Percentiles rank a stretch among this genome's conserved stretches.
phyloP scores from a whole-genome alignment of 768 basidiomycete species.

The Thelephora aurantiotincta region DNA sequence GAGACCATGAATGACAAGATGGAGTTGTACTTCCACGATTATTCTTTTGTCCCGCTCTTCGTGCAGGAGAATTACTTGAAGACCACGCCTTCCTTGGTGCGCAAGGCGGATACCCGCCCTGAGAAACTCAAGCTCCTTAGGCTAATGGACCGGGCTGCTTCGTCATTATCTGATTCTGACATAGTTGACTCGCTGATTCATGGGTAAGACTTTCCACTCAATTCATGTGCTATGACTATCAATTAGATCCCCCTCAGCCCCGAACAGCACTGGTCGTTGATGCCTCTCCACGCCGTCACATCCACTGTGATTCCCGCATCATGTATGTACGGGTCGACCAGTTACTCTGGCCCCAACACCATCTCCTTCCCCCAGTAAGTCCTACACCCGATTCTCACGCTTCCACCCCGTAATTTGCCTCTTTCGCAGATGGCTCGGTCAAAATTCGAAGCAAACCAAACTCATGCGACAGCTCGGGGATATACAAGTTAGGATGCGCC shows the following conservation, averaged over 20 bases:
- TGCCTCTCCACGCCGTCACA: slow-evolving; percentile 86
- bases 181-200: slow-evolving; percentile 89
- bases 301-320: slow-evolving; percentile 86
- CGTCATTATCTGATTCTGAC: slow-evolving; percentile 91
- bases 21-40: slow-evolving; percentile 94
- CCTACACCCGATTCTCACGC: not conserved
- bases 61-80: slow-evolving; percentile 98
- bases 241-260: slow-evolving; percentile 31
- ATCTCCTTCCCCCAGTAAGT: slow-evolving; percentile 79
- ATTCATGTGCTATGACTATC: not conserved
- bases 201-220: slow-evolving; percentile 36
- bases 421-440: slow-evolving; percentile 76
- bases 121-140: slow-evolving; percentile 58
- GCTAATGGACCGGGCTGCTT: slow-evolving; percentile 78
- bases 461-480: slow-evolving; percentile 71
- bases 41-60: slow-evolving; percentile 87
- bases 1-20: slow-evolving; percentile 85
- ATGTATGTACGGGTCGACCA: slow-evolving; percentile 61
- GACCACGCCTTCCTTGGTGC: slow-evolving; percentile 50
- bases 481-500: slow-evolving; percentile 89
- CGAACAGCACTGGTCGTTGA: slow-evolving; percentile 91
- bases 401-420: too few relatives aligned
- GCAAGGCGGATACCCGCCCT: slow-evolving; percentile 47
- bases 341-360: slow-evolving; percentile 50
- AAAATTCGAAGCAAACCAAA: slow-evolving; percentile 89